These are phyloP conservation scores for Fusarium sp. DNA, from an alignment of 2,329 filamentous ascomycete species.

Conservation along the genomic window DNA sequence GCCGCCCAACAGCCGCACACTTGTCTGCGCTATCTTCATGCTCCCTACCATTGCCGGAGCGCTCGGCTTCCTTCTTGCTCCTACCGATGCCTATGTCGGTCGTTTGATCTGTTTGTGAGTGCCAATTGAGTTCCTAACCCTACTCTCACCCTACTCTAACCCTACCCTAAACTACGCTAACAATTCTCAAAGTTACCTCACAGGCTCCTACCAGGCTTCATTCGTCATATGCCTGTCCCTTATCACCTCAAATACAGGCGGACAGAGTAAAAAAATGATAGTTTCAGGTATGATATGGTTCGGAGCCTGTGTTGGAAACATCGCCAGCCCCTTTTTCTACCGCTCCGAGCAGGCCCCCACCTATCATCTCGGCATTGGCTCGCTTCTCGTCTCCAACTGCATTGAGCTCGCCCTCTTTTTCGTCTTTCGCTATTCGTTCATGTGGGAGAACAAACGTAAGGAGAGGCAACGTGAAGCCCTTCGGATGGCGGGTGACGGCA, in stretches of 20 bases:
- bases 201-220: slow-evolving; percentile 54
- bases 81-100: slow-evolving; percentile 60
- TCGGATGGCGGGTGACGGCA: slow-evolving; percentile 38
- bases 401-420: slow-evolving; percentile 54
- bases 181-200: slow-evolving; percentile 43
- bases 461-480: slow-evolving; percentile 49
- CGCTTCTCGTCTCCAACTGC: slow-evolving; percentile 55
- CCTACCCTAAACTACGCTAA: not conserved
- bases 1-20: slow-evolving; percentile 61
- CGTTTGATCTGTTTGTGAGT: slow-evolving; percentile 66
- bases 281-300: slow-evolving; percentile 72
- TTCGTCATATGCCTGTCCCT: slow-evolving; percentile 57
- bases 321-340: slow-evolving; percentile 73
- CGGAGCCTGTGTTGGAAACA: slow-evolving; percentile 70
- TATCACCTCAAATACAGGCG: slow-evolving; percentile 62
- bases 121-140: too few relatives aligned
- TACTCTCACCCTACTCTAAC: not conserved
- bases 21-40: slow-evolving; percentile 67
- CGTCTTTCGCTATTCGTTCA: slow-evolving; percentile 52
- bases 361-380: slow-evolving; percentile 55
- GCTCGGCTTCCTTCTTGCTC: slow-evolving; percentile 67
- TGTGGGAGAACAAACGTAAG: slow-evolving; percentile 54
- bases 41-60: slow-evolving; percentile 69
- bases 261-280: slow-evolving; percentile 73
- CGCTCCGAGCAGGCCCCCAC: slow-evolving; percentile 61